phyloP scores from a whole-genome alignment of 192 early-diverging fungal species.

The Coemansia umbellata region DNA sequence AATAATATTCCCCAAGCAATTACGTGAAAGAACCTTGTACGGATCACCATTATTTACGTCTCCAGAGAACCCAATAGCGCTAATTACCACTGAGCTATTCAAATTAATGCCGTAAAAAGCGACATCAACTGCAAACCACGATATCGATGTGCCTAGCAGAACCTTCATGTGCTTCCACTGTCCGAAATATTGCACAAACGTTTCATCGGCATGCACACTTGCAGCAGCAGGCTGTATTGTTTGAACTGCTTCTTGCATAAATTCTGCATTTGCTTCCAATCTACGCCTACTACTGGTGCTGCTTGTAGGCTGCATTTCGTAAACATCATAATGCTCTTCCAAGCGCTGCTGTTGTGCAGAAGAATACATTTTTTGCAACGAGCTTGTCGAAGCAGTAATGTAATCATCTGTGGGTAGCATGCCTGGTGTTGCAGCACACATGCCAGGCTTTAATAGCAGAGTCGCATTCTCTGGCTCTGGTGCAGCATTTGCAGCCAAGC shows the following conservation, averaged over 20 bases:
- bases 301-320: neutral
- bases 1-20: conserved; percentile 86
- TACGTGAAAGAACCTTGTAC: conserved; percentile 54
- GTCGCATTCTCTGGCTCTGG: conserved; percentile 39
- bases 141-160: conserved; percentile 68
- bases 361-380: too few relatives aligned
- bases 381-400: neutral
- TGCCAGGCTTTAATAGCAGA: conserved; percentile 26
- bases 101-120: conserved; percentile 85
- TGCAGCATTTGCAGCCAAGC: conserved; percentile 25
- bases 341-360: too few relatives aligned
- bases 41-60: conserved; percentile 28
- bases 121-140: conserved; percentile 78
- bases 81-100: conserved; percentile 72
- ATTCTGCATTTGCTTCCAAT: neutral
- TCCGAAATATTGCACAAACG: conserved; percentile 67
- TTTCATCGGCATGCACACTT: too few relatives aligned
- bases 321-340: neutral
- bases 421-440: neutral
- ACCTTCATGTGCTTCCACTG: conserved; percentile 78
- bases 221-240: conserved; percentile 1
- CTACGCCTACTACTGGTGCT: neutral
- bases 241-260: neutral
- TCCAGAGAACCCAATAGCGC: conserved; percentile 64
- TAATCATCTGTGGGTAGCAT: neutral